Evolutionary conservation across 495 filamentous ascomycete genomes (phyloP).

Genomic region (Hyaloscypha variabilis): DNA sequence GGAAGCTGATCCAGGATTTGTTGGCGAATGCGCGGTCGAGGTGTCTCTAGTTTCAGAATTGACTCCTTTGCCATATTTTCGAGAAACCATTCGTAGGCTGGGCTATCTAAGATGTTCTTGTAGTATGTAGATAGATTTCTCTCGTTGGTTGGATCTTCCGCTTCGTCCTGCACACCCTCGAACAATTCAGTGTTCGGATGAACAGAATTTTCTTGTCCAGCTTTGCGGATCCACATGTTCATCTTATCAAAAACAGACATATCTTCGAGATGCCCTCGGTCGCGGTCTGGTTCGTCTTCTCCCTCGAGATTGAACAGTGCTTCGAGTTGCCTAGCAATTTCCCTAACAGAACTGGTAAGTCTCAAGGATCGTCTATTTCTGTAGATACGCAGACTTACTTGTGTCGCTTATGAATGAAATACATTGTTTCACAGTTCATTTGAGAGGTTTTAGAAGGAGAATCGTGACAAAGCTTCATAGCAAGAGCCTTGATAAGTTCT

Average conservation of each 20-base stretch:
- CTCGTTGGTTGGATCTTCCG: neutral
- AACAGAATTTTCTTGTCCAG: neutral
- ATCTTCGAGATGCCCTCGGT: neutral
- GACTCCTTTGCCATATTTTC: conserved; percentile 3
- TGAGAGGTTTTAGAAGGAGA: neutral
- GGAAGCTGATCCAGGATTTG: conserved; percentile 11
- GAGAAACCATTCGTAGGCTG: conserved; percentile 18
- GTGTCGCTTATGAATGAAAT: conserved; percentile 11
- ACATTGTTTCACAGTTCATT: conserved; percentile 6
- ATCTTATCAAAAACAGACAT: conserved; percentile 19
- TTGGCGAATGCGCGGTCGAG: conserved; percentile 5
- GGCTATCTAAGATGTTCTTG: conserved; percentile 11
- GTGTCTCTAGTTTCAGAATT: neutral
- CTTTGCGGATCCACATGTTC: conserved; percentile 15
- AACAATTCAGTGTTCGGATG: conserved; percentile 6
- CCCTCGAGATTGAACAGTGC: conserved; percentile 2
- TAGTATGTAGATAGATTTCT: conserved; percentile 1
- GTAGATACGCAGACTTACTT: neutral
- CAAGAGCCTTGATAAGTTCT: conserved; percentile 20
- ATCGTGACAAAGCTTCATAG: conserved; percentile 17
- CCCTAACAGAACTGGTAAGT: neutral
- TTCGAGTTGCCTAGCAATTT: conserved; percentile 15
- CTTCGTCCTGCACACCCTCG: conserved; percentile 8
- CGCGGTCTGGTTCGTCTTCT: neutral
- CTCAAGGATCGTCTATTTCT: no score